phyloP scores from a whole-genome alignment of 345 rosid species.

The Aurinia saxatilis region DNA sequence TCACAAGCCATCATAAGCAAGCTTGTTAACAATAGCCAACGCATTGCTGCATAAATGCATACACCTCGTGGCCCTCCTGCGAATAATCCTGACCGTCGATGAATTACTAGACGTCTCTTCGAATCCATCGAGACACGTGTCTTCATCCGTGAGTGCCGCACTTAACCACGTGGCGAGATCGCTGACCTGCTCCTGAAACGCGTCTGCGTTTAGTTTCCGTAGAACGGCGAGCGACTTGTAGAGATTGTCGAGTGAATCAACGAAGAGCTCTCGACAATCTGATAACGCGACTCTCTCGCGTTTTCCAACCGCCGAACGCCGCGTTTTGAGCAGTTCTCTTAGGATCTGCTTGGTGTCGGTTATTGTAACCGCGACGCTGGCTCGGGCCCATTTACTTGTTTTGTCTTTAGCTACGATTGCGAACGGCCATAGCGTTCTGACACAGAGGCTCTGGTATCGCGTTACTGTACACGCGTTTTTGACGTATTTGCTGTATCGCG shows the following conservation, averaged over 20 bases:
- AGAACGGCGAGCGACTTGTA: conserved; percentile 52
- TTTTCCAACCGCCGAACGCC: conserved; percentile 11
- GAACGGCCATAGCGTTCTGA: conserved; percentile 56
- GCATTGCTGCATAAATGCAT: conserved; percentile 75
- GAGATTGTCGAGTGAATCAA: conserved; percentile 45
- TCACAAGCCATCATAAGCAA: conserved; percentile 45
- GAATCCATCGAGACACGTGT: conserved; percentile 79
- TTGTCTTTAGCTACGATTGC: conserved; percentile 47
- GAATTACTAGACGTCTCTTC: conserved; percentile 25
- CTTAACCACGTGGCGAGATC: conserved; percentile 71
- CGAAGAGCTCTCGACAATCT: conserved; percentile 63
- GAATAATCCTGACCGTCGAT: conserved; percentile 28
- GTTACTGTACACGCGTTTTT: conserved; percentile 74
- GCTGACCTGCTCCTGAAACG: conserved; percentile 45
- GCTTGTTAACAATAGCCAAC: conserved; percentile 66
- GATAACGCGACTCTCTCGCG: conserved; percentile 38
- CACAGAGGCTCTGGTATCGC: conserved; percentile 45
- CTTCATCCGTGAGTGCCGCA: conserved; percentile 54
- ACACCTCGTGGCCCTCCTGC: conserved; percentile 33
- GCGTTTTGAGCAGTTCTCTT: conserved; percentile 19
- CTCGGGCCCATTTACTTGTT: conserved; percentile 75
- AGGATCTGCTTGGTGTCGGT: conserved; percentile 39
- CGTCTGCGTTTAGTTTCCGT: conserved; percentile 35
- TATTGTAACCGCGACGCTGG: conserved; percentile 63
- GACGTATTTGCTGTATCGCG: conserved; percentile 31